A percentile compares a stretch with the other conserved stretches of the same genome.
phyloP scores from a whole-genome alignment of 805 yeast genomes.

The Metschnikowia lachancei region DNA sequence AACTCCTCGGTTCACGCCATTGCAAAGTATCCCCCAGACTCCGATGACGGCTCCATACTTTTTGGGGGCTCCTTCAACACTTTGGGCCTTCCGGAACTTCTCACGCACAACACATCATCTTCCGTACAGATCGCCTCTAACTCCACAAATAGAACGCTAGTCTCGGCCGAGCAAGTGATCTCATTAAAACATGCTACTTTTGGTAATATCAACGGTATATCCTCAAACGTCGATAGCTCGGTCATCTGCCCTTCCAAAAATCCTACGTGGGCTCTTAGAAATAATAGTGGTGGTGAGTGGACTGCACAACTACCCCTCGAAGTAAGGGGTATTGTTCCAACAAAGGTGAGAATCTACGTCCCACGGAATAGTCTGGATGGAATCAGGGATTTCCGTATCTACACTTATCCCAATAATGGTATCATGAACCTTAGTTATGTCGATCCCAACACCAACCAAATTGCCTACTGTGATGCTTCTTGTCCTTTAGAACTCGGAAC shows the following conservation, averaged over 20 bases:
- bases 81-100: conserved; percentile 51
- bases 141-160: conserved; percentile 36
- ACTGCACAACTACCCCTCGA: conserved; percentile 54
- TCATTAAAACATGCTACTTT: conserved; percentile 56
- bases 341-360: conserved; percentile 70
- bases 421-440: conserved; percentile 89
- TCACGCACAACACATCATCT: conserved; percentile 33
- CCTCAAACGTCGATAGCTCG: conserved; percentile 24
- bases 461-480: conserved; percentile 75
- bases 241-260: conserved; percentile 59
- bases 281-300: conserved; percentile 61
- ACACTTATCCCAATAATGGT: conserved; percentile 76
- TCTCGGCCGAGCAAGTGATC: conserved; percentile 60
- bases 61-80: conserved; percentile 78
- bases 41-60: conserved; percentile 47
- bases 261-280: conserved; percentile 53
- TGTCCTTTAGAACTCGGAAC: conserved; percentile 65
- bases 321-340: conserved; percentile 49
- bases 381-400: conserved; percentile 63
- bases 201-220: conserved; percentile 43
- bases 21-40: conserved; percentile 37
- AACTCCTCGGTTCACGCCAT: conserved; percentile 64
- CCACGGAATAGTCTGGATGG: conserved; percentile 49
- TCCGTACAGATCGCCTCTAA: conserved; percentile 26
- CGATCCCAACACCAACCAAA: conserved; percentile 64